A percentile compares a stretch with the other conserved stretches of the same genome.
Conservation (phyloP, 768 basidiomycete genomes). For the Termitomyces sp. region DNA sequence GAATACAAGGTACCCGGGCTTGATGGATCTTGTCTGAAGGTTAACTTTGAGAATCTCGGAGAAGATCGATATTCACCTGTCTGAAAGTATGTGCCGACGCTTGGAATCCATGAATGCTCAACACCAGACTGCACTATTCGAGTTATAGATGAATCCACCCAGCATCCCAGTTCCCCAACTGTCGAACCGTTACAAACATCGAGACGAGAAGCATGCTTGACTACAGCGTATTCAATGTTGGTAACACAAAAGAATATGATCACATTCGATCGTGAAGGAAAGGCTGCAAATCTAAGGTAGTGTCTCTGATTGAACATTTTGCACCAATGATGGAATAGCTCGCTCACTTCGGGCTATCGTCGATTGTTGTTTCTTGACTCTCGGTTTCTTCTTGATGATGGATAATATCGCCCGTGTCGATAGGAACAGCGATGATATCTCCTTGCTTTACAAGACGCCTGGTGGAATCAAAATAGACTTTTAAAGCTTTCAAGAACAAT, state of each 20-base stretch:
- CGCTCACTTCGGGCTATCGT: slow-evolving; percentile 25
- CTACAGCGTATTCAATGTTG: slow-evolving; percentile 65
- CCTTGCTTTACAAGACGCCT: slow-evolving; percentile 67
- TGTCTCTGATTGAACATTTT: not conserved
- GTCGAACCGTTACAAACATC: slow-evolving; percentile 57
- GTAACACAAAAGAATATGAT: slow-evolving; percentile 79
- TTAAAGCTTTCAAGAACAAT: slow-evolving; percentile 60
- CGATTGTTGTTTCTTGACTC: slow-evolving; percentile 24
- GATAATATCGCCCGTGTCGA: slow-evolving; percentile 50
- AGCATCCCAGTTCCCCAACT: slow-evolving; percentile 78
- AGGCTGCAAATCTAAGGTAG: slow-evolving; percentile 6
- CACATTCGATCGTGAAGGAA: slow-evolving; percentile 35
- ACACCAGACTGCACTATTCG: slow-evolving; percentile 78
- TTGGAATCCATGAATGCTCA: slow-evolving; percentile 63
- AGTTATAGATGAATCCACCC: slow-evolving; percentile 73
- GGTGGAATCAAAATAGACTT: slow-evolving; percentile 53
- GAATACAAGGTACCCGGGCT: slow-evolving; percentile 26
- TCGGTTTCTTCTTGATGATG: slow-evolving; percentile 14
- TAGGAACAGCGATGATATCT: slow-evolving; percentile 66
- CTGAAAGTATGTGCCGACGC: slow-evolving; percentile 45
- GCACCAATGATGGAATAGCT: not conserved
- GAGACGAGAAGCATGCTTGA: slow-evolving; percentile 31
- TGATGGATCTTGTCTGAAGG: not conserved
- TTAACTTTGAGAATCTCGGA: not conserved
- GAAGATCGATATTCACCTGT: slow-evolving; percentile 36